These are phyloP conservation scores for Fulvia fulva DNA, from an alignment of 2,329 filamentous ascomycete genomes.

Conservation along the genomic window DNA sequence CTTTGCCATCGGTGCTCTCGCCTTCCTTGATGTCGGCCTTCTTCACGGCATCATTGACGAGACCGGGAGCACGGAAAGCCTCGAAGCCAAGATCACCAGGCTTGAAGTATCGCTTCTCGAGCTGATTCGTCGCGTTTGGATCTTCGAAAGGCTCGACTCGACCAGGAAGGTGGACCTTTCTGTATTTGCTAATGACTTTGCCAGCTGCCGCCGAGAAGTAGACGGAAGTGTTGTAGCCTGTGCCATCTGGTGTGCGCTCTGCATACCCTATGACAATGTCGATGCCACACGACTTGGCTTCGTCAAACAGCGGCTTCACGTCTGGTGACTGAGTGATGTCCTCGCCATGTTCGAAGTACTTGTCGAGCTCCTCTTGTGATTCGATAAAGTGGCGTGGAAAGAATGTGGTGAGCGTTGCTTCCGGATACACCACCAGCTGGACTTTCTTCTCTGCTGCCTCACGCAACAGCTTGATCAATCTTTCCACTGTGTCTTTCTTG, in stretches of 20 bases:
- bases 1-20: slow-evolving; percentile 33
- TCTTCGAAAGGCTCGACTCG: slow-evolving; percentile 49
- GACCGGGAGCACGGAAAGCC: slow-evolving; percentile 50
- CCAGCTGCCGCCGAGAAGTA: slow-evolving; percentile 48
- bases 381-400: slow-evolving; percentile 49
- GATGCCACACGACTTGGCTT: slow-evolving; percentile 45
- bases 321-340: slow-evolving; percentile 42
- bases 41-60: slow-evolving; percentile 40
- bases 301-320: slow-evolving; percentile 48
- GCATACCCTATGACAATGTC: slow-evolving; percentile 54
- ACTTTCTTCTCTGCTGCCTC: slow-evolving; percentile 44
- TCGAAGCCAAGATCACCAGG: slow-evolving; percentile 52
- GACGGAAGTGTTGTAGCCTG: slow-evolving; percentile 49
- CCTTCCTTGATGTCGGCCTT: slow-evolving; percentile 24
- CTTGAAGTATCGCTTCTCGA: slow-evolving; percentile 55
- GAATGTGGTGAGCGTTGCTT: slow-evolving; percentile 55
- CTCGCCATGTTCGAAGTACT: slow-evolving; percentile 50
- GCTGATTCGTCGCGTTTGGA: slow-evolving; percentile 49
- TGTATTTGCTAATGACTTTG: slow-evolving; percentile 49
- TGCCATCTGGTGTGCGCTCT: slow-evolving; percentile 45
- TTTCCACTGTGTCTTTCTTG: slow-evolving; percentile 42
- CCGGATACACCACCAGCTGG: slow-evolving; percentile 52
- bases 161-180: slow-evolving; percentile 55
- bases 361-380: slow-evolving; percentile 40
- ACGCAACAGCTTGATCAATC: slow-evolving; percentile 50